These are phyloP conservation scores for Ambrosia artemisiifolia DNA, from an alignment of 129 eudicot genomes.

Conservation along the genomic window DNA sequence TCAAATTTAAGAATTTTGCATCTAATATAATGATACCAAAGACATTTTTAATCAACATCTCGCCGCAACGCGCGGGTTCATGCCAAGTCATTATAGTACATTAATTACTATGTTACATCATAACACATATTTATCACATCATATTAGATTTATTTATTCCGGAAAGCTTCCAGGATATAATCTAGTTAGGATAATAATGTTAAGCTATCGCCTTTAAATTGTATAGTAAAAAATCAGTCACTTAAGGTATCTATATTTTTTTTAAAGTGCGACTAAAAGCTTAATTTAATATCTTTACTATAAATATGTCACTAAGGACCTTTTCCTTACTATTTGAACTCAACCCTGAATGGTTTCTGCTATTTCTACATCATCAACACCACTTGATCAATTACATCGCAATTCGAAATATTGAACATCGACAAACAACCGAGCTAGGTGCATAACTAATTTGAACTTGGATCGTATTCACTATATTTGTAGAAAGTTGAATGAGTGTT, in stretches of 20 bases:
- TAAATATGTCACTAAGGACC: background rate
- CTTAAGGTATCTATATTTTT: too few relatives aligned
- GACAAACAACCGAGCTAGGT: background rate
- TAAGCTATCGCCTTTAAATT: background rate
- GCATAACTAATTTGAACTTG: background rate
- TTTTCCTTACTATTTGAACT: background rate
- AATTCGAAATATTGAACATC: background rate
- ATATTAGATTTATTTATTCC: too few relatives aligned
- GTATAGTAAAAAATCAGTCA: background rate
- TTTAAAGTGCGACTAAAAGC: too few relatives aligned
- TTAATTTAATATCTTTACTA: too few relatives aligned
- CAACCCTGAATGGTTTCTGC: background rate
- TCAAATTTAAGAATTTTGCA: too few relatives aligned
- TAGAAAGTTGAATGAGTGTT: background rate
- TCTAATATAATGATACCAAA: too few relatives aligned
- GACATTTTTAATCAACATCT: too few relatives aligned
- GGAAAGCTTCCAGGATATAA: too few relatives aligned
- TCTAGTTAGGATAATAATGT: background rate
- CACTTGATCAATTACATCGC: background rate
- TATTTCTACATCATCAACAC: background rate
- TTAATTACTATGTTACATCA: too few relatives aligned
- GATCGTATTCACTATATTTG: background rate
- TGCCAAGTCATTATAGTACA: too few relatives aligned
- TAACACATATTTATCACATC: too few relatives aligned
- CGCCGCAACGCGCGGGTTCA: too few relatives aligned